Evolutionary conservation across 1,284 basidiomycete genomes (phyloP).

Genomic region (Rhizoctonia solani): DNA sequence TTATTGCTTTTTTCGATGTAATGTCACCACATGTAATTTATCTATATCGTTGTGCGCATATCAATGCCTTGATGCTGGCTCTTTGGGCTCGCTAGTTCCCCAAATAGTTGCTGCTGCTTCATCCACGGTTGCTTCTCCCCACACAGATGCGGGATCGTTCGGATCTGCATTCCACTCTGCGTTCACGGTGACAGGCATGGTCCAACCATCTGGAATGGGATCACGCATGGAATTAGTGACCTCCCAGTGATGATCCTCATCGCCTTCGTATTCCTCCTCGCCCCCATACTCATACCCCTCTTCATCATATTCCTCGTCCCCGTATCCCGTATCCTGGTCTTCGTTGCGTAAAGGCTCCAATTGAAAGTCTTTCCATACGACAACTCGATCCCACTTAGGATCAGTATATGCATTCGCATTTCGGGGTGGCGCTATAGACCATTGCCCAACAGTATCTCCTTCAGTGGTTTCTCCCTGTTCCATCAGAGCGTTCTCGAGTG

Average conservation of each 20-base stretch:
- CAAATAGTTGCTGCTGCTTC: not conserved
- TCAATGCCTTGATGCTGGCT: not conserved
- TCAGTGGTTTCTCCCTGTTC: not conserved
- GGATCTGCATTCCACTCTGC: not conserved
- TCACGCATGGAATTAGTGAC: not conserved
- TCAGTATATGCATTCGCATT: conserved; percentile 20
- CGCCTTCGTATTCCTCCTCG: too few species aligned
- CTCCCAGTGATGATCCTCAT: not conserved
- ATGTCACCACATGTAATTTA: conserved; percentile 21
- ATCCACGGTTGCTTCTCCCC: conserved; percentile 5
- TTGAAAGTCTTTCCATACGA: conserved; percentile 7
- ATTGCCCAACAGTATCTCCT: conserved; percentile 20
- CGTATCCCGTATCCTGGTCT: not conserved
- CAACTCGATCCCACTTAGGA: conserved; percentile 17
- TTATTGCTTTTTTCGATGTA: conserved; percentile 22
- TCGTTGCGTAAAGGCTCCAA: not conserved
- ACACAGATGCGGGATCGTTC: not conserved
- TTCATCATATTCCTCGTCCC: not conserved
- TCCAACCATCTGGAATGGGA: not conserved
- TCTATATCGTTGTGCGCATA: not conserved
- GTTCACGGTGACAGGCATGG: too few species aligned
- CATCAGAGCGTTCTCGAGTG: conserved; percentile 19
- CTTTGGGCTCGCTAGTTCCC: conserved; percentile 2
- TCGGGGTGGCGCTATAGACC: conserved; percentile 19
- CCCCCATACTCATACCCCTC: conserved; percentile 11